Base-by-base conservation (phyloP, 192 early-diverging fungal species). In the Umbelopsis vinacea region DNA sequence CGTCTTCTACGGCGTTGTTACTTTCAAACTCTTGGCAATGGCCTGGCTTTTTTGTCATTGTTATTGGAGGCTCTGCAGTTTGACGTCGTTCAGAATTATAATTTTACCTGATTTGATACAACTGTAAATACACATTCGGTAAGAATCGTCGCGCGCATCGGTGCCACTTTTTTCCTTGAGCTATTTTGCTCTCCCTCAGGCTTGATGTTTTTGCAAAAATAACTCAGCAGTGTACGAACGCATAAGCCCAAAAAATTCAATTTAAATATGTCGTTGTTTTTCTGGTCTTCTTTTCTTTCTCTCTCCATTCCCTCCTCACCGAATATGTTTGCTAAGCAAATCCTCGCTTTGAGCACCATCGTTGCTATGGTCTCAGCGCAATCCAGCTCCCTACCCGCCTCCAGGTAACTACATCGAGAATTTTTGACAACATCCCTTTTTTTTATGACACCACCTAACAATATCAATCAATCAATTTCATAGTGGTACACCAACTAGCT, bases 81-180 rank as follows among this genome's bases (percentile, higher is more conserved):
- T 43, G 40, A 43, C 40, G 40, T 43, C 11, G 40, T 12, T 7
- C 40, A 11, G n/a, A 26, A 54, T 23, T 24, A 26, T 54, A 22
- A 63, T 22, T 19, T 63, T 63, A 26, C 57, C 57, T 63, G 23
- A 63, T 63, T 63, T 37, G 23, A 26, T 12, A 54, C 26, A 26
- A 54, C 48, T n/a, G 48, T 63, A 19, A 17, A 63, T 7, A 63
- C 57, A 63, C 57, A 37, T 63, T 1, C 29, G 57, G 57, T 26
- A 63, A 63, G 57, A 63, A 63, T 63, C 57, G 19, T 63, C 57
- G 57, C 33, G 57, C 57, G 57, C 57, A 43, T 43, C 57, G 57
- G 57, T 63, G 57, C 14, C 33, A 37, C 57, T 63, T 63, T 63
- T 63, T 63, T 14, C 57, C 57, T n/a, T 35, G 26, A 22, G 22